Evolutionary conservation across 2,329 filamentous ascomycete species (phyloP).

Genomic region (Sclerotinia minor): DNA sequence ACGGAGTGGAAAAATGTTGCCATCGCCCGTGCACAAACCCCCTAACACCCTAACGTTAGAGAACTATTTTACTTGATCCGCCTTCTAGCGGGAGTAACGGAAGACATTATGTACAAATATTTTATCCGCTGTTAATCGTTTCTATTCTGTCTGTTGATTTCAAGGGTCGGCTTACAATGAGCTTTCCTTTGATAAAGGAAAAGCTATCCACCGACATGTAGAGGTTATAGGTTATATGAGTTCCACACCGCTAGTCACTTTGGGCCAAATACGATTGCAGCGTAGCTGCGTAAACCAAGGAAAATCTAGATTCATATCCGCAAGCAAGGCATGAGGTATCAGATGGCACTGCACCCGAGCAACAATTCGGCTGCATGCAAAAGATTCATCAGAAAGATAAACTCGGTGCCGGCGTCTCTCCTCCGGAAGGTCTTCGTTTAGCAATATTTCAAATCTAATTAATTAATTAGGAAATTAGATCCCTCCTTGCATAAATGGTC

Average conservation of each 20-base stretch:
- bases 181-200: background rate
- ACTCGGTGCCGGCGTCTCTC: conserved; percentile 12
- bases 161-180: background rate
- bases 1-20: background rate
- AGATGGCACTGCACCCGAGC: too few relatives aligned
- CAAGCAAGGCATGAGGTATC: too few relatives aligned
- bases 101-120: background rate
- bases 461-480: background rate
- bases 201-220: background rate
- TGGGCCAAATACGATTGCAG: conserved; percentile 17
- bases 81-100: background rate
- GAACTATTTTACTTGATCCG: background rate
- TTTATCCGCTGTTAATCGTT: background rate
- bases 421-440: conserved; percentile 3
- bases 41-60: background rate
- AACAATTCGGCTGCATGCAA: background rate
- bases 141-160: background rate
- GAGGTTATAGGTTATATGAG: conserved; percentile 9
- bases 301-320: too few relatives aligned
- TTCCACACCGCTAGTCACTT: conserved; percentile 19
- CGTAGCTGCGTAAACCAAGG: conserved; percentile 5
- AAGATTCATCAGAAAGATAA: background rate
- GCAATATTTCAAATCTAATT: conserved; percentile 1
- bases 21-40: background rate
- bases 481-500: conserved; percentile 20